These are phyloP conservation scores for Colletotrichum euphorbiae DNA, from an alignment of 2,329 filamentous ascomycete species.

Conservation along the genomic window DNA sequence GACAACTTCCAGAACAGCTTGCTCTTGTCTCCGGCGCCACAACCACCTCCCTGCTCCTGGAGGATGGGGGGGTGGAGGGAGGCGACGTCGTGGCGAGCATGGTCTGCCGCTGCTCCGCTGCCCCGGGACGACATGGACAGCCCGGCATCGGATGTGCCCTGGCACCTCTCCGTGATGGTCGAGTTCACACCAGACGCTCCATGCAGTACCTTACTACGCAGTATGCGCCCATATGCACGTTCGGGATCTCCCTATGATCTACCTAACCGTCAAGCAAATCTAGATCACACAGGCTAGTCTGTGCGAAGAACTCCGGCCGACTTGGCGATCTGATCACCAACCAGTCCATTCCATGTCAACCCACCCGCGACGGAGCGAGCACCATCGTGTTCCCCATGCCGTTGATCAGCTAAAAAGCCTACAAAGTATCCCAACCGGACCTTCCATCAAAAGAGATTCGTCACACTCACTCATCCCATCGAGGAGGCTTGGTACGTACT, in stretches of 20 bases:
- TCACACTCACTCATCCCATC: conserved; percentile 40
- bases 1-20: background rate
- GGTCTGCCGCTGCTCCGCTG: conserved; percentile 38
- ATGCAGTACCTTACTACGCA: conserved; percentile 10
- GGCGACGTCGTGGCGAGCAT: conserved; percentile 25
- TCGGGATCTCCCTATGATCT: conserved; percentile 38
- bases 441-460: conserved; percentile 19
- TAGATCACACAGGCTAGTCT: conserved; percentile 41
- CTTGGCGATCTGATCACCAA: conserved; percentile 41
- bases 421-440: conserved; percentile 17
- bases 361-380: conserved; percentile 35
- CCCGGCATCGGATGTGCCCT: conserved; percentile 38
- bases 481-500: conserved; percentile 38
- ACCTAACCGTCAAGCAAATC: conserved; percentile 39
- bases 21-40: conserved; percentile 4
- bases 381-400: conserved; percentile 24
- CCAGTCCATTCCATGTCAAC: conserved; percentile 38
- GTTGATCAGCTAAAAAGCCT: conserved; percentile 39
- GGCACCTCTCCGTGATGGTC: conserved; percentile 21
- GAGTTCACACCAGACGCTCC: conserved; percentile 16
- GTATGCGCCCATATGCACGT: conserved; percentile 31
- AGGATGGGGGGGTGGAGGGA: conserved; percentile 6
- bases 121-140: conserved; percentile 32
- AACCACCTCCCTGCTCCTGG: conserved; percentile 3
- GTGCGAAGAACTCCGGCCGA: conserved; percentile 40